These are phyloP conservation scores for Diospyros lotus DNA, from an alignment of 148 eudicot species.

Conservation along the genomic window DNA sequence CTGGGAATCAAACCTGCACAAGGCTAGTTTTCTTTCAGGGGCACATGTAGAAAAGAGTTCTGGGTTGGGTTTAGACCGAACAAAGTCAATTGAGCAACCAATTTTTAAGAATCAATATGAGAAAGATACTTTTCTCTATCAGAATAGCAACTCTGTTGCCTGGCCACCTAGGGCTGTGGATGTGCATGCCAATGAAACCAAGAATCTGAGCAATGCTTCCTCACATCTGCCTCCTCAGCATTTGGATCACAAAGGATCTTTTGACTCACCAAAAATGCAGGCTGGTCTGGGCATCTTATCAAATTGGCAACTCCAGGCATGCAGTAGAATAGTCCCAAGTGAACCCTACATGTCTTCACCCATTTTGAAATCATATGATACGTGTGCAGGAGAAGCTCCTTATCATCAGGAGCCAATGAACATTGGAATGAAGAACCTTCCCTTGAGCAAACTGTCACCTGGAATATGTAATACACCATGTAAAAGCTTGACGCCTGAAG, in stretches of 20 bases:
- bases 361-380: slow-evolving; percentile 4
- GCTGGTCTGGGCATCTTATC: slow-evolving; percentile 5
- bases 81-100: slow-evolving; percentile 11
- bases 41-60: slow-evolving; percentile 16
- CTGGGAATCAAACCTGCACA: slow-evolving; percentile 20
- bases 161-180: slow-evolving; percentile 23
- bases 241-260: slow-evolving; percentile 17
- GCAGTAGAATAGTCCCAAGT: neutral
- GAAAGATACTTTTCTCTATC: slow-evolving; percentile 22
- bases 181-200: slow-evolving; percentile 13
- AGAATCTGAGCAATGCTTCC: slow-evolving; percentile 23
- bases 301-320: slow-evolving; percentile 17
- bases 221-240: slow-evolving; percentile 27
- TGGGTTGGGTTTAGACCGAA: slow-evolving; percentile 21
- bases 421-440: slow-evolving; percentile 2
- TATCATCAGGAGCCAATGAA: slow-evolving; percentile 8
- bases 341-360: slow-evolving; percentile 5
- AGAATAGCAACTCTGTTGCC: slow-evolving; percentile 19
- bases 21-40: slow-evolving; percentile 4
- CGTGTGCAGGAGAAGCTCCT: slow-evolving; percentile 7
- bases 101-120: slow-evolving; percentile 19
- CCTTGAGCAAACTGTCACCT: slow-evolving; percentile 2
- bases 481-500: slow-evolving; percentile 7
- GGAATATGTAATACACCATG: slow-evolving; percentile 9
- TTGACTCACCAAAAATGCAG: slow-evolving; percentile 14